phyloP scores from a whole-genome alignment of 768 basidiomycete genomes.

The Lactarius hengduanensis region DNA sequence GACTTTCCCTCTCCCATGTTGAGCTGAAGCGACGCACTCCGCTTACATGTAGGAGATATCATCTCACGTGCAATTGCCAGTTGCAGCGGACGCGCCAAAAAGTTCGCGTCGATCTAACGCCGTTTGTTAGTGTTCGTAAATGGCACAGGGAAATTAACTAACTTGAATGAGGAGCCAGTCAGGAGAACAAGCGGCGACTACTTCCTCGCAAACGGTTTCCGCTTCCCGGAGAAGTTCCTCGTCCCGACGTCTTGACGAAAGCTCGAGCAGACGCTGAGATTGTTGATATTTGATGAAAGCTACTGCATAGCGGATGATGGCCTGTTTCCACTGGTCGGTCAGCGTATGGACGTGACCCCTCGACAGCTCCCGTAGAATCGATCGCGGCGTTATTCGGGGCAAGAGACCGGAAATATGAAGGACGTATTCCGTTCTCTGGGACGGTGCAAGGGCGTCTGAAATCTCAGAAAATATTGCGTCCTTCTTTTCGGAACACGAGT shows the following conservation, averaged over 20 bases:
- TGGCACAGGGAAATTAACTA: background rate
- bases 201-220: background rate
- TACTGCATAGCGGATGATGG: conserved; percentile 1
- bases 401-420: background rate
- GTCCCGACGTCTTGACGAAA: background rate
- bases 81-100: conserved; percentile 46
- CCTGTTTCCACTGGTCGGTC: background rate
- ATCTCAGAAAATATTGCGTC: conserved; percentile 5
- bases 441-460: background rate
- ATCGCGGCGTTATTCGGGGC: conserved; percentile 14
- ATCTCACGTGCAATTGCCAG: conserved; percentile 44
- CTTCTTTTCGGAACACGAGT: background rate
- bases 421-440: background rate
- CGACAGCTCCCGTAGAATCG: conserved; percentile 26
- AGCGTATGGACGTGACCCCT: conserved; percentile 24
- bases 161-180: conserved; percentile 23
- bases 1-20: conserved; percentile 62
- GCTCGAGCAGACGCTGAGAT: conserved; percentile 11
- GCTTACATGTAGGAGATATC: conserved; percentile 40
- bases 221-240: conserved; percentile 5
- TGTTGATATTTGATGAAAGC: conserved; percentile 17
- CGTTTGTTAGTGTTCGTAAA: background rate
- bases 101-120: conserved; percentile 45
- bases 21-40: conserved; percentile 47
- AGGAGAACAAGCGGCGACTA: background rate